A percentile compares a stretch with the other conserved stretches of the same genome.
Evolutionary conservation across 2,329 filamentous ascomycete species (phyloP).

Genomic region (Apiospora kogelbergensis): DNA sequence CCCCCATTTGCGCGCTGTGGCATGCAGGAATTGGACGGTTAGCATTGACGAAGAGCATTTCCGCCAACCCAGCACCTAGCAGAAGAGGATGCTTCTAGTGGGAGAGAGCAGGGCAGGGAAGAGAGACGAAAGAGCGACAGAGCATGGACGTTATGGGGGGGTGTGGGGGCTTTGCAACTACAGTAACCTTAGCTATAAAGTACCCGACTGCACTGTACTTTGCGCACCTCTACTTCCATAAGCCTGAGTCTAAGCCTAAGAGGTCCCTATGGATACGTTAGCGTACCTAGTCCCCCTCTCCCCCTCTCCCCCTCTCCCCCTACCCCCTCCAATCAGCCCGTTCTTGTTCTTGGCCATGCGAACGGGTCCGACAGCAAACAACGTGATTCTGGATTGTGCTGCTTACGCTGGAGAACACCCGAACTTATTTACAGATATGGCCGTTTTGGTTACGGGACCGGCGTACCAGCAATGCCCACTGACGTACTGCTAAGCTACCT

Average conservation of each 20-base stretch:
- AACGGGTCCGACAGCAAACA: neutral
- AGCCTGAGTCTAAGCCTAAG: too few relatives aligned
- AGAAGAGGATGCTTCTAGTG: neutral
- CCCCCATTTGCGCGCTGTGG: neutral
- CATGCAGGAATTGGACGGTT: neutral
- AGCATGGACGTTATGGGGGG: constrained; percentile 2
- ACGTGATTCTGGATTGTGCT: neutral
- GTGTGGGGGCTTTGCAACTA: neutral
- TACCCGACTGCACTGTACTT: neutral
- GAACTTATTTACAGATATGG: neutral
- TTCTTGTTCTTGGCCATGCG: neutral
- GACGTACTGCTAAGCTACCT: constrained; percentile 3
- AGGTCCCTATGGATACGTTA: neutral
- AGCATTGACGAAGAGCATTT: neutral
- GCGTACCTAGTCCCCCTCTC: neutral
- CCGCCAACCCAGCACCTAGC: neutral
- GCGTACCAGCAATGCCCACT: neutral
- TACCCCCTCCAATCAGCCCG: neutral
- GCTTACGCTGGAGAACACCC: neutral
- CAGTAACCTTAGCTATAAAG: neutral
- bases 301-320: neutral
- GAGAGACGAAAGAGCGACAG: neutral
- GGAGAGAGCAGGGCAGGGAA: neutral
- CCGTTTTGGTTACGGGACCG: neutral
- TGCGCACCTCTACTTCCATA: neutral